phyloP scores from a whole-genome alignment of 2,329 filamentous ascomycete species.

The Paecilomyces formosus region DNA sequence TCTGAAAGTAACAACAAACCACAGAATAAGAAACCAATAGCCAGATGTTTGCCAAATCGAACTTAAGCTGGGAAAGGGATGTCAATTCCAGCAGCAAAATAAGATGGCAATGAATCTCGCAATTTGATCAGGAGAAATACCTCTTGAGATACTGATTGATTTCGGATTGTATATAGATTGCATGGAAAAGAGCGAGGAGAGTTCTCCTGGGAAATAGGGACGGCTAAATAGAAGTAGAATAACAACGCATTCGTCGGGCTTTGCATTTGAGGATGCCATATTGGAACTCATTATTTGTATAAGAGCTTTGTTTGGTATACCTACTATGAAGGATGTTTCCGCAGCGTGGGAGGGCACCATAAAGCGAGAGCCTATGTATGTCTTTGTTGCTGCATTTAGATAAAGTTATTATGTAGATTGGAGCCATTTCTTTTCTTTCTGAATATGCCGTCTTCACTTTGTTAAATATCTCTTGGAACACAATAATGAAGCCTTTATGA shows the following conservation, averaged over 20 bases:
- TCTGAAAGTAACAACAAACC: background rate
- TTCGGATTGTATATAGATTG: background rate
- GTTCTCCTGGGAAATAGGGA: slow-evolving; percentile 9
- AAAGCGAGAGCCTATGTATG: background rate
- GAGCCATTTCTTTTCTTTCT: background rate
- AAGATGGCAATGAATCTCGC: background rate
- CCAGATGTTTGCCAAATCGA: too few species aligned
- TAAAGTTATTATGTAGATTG: background rate
- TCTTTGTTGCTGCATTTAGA: background rate
- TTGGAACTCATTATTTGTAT: background rate
- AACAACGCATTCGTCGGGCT: background rate
- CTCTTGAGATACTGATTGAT: slow-evolving; percentile 53
- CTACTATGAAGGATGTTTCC: background rate
- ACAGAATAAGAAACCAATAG: background rate
- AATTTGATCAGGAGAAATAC: slow-evolving; percentile 22
- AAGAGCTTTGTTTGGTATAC: background rate
- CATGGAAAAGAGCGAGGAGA: background rate
- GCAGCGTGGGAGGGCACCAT: background rate
- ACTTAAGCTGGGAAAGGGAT: background rate
- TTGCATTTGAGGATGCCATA: background rate
- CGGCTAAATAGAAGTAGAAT: background rate
- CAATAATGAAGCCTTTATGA: background rate
- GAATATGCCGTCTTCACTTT: background rate
- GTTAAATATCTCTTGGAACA: background rate
- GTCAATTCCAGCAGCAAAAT: background rate